phyloP scores from a whole-genome alignment of 164 flowering plant genomes.

The Stephania japonica region DNA sequence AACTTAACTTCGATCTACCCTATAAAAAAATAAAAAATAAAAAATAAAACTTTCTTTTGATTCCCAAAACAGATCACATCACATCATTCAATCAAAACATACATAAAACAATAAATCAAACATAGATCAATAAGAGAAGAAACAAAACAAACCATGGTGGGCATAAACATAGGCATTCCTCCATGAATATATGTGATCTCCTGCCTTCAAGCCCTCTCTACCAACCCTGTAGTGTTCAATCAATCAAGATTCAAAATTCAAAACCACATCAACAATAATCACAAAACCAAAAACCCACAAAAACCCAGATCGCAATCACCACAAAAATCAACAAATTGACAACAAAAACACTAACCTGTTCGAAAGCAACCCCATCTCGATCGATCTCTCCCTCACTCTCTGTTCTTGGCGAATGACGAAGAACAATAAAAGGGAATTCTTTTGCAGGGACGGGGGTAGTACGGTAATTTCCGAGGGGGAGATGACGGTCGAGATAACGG shows the following conservation, averaged over 20 bases:
- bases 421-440: neutral
- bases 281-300: neutral
- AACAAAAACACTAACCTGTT: conserved; percentile 32
- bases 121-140: neutral
- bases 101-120: neutral
- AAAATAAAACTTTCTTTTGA: neutral
- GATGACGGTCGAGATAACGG: neutral
- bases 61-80: neutral
- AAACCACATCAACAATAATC: neutral
- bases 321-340: neutral
- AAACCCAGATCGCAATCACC: neutral
- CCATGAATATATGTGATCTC: conserved; percentile 94
- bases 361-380: conserved; percentile 57
- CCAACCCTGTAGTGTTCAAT: conserved; percentile 30
- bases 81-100: neutral
- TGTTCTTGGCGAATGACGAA: neutral
- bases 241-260: neutral
- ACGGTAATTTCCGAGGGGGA: neutral
- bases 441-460: neutral
- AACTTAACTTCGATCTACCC: too few species aligned
- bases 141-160: conserved; percentile 59
- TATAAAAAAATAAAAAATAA: neutral
- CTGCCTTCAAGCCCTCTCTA: conserved; percentile 51
- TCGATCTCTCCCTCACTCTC: neutral
- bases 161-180: conserved; percentile 71